Evolutionary conservation across 2,329 filamentous ascomycete genomes (phyloP), one percentile per base, ranked within the genome.

Genomic region (Periconia digitata): DNA sequence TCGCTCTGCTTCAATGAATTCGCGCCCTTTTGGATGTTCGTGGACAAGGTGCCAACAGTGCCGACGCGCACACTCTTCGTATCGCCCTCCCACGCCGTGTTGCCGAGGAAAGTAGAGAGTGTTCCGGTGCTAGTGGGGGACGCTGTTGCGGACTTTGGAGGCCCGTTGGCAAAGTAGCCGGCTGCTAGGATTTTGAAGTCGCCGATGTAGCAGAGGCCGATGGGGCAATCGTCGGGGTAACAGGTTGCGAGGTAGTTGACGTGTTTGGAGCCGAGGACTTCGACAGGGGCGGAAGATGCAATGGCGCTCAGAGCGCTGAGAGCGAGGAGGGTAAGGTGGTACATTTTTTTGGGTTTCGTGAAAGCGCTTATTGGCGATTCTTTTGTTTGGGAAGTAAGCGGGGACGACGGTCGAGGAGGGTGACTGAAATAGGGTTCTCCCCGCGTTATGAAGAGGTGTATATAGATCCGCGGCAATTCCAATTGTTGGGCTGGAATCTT

Each of bases 221-320:
- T 47, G n/a, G 45, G 49, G 43, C 56, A 59, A 1, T 54, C 50
- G n/a, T 40, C 36, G 8, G 51, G 49, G 6, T 36, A 34, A 43
- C 55, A 60, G 15, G 32, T 39, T 17, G 45, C 36, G 32, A 60
- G 53, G 50, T 58, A 60, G 43, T 46, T 45, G 43, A 53, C 56
- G 43, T 60, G 51, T 37, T 56, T 58, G 37, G 55, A 60, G 35
- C 57, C 57, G 13, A 43, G 23, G 10, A 37, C 21, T 23, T 49
- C 41, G 13, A 48, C 43, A 6, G 55, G 47, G 1, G 27, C 38
- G 37, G 47, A 22, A 10, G 36, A 27, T 6, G 40, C 46, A 5
- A 53, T 22, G 10, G 42, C 40, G 17, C 39, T 24, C n/a, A 54
- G 21, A 16, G 50, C 6, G 21, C 27, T 4, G 20, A 43, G 34